Base-by-base conservation (phyloP, 805 yeast species). In the Pichia scutulata region DNA sequence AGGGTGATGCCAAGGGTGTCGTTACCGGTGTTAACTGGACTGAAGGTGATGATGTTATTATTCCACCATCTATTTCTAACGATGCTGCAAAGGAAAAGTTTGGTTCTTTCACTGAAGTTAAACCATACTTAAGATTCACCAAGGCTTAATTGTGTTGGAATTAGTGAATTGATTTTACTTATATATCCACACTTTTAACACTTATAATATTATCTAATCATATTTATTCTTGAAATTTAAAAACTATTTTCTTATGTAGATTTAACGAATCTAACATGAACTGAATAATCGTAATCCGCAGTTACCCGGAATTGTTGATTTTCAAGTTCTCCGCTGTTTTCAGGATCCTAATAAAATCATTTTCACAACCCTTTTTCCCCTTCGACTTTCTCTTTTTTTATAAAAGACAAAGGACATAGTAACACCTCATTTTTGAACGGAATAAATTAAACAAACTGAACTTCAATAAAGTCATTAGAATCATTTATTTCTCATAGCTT, bases 21-120 rank as follows among this genome's bases (percentile, higher is more conserved):
- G 93, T 87, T 54, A 89, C 97, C 43, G 96, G 96, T 53, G 86
- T 87, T 65, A 81, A 90, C 79, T 89, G 97, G 97, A 76, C 75
- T 52, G 82, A 77, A 49, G 96, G 96, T 58, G 80, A 87, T 61
- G 97, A 89, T 66, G 97, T 90, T 51, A 89, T 89, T 67, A 86
- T 90, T 56, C 97, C 95, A 64, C 95, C 96, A 57, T 70, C 84
- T 44, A 86, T 90, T 50, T 76, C 84, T 51, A 85, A 87, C 67
- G 92, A 78, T 64, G 89, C 76, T 48, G 90, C 89, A 41, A 77
- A 81, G 73, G 78, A 79, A 61, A 86, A 87, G 72, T 89, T 86
- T 71, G 96, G 96, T 58, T 81, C 83, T 57, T 88, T 89, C 76
- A 81, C 78, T 66, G 84, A 81, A 66, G 82, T 89, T 69, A 89